Base-by-base conservation (phyloP, 495 filamentous ascomycete genomes). In the Daldinia grandis region DNA sequence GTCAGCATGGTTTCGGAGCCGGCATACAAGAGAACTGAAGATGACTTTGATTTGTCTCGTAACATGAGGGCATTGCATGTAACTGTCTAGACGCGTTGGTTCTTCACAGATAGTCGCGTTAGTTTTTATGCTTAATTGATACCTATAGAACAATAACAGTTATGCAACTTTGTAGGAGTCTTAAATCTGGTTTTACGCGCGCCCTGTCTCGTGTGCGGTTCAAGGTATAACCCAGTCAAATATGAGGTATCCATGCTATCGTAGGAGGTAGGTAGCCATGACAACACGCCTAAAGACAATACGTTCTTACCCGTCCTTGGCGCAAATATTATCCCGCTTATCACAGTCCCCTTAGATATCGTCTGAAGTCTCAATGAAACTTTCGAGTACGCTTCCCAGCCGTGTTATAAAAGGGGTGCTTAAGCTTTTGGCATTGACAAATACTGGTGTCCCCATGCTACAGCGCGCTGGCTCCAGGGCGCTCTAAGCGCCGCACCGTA, bases 51-150 rank as follows among this genome's bases (percentile, higher is more conserved):
- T 35, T 56, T 33, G 30, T 33, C 4, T 28, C 5, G 24, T 17
- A n/a, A 25, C 17, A 56, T 33, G 21, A 28, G 15, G 35, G 14
- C 47, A 12, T 65, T 50, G 63, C 65, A 63, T 28, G 51, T 58
- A 57, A 17, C 40, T 57, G 19, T 51, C 30, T 58, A 44, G 35
- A 60, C 33, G n/a, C 24, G 21, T 53, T 37, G 14, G 8, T 51
- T 53, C 37, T 40, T 53, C 64, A 15, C 28, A 44, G 53, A 58
- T 53, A 50, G 24, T 42, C 25, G 42, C 50, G 17, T 50, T 51
- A 31, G 28, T 40, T 58, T 49, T 8, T 21, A 57, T 56, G 28
- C 30, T 24, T 58, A 61, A 62, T 62, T 35, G 51, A 61, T 56
- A 38, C 24, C 9, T 40, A 7, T 37, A 49, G 9, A 47, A 35